phyloP scores from a whole-genome alignment of 2,329 filamentous ascomycete genomes.

The Aspergillus hiratsukae region DNA sequence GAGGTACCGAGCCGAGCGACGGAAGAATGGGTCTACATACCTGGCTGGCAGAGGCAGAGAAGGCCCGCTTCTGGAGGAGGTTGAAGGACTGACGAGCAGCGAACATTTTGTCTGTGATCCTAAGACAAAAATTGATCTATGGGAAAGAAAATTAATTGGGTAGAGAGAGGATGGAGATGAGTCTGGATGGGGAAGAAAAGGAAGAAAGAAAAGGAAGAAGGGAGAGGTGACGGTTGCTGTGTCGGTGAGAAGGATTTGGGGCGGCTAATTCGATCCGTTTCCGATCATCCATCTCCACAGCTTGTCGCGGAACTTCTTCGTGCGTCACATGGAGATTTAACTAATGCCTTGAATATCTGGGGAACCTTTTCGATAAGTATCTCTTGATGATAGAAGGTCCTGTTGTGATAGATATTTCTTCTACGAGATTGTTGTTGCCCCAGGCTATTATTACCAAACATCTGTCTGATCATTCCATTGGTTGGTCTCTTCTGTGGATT shows the following conservation, averaged over 20 bases:
- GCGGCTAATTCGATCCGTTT: conserved; percentile 19
- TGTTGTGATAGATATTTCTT: not conserved
- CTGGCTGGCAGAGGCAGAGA: conserved; percentile 73
- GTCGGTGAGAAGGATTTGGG: conserved; percentile 18
- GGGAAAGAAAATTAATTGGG: conserved; percentile 1
- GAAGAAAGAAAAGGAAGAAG: conserved; percentile 15
- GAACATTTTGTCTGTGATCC: conserved; percentile 60
- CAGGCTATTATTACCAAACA: not conserved
- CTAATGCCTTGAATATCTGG: not conserved
- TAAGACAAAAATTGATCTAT: conserved; percentile 12
- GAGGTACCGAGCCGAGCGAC: conserved; percentile 6
- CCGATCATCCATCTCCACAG: conserved; percentile 14
- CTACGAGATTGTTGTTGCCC: not conserved
- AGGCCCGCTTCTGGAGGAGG: conserved; percentile 68
- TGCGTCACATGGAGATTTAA: not conserved
- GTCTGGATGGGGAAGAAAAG: conserved; percentile 6
- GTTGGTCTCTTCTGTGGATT: not conserved
- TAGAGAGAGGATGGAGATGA: conserved; percentile 2
- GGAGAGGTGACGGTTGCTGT: conserved; percentile 11
- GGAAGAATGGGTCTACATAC: conserved; percentile 47
- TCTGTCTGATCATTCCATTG: not conserved
- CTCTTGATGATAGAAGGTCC: not conserved
- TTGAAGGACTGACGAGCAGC: conserved; percentile 55
- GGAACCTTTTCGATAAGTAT: not conserved
- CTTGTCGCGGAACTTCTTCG: conserved; percentile 6